Evolutionary conservation across 1,284 basidiomycete species (phyloP), one percentile per base, ranked within the genome.

Genomic region (Apiotrichum laibachii): DNA sequence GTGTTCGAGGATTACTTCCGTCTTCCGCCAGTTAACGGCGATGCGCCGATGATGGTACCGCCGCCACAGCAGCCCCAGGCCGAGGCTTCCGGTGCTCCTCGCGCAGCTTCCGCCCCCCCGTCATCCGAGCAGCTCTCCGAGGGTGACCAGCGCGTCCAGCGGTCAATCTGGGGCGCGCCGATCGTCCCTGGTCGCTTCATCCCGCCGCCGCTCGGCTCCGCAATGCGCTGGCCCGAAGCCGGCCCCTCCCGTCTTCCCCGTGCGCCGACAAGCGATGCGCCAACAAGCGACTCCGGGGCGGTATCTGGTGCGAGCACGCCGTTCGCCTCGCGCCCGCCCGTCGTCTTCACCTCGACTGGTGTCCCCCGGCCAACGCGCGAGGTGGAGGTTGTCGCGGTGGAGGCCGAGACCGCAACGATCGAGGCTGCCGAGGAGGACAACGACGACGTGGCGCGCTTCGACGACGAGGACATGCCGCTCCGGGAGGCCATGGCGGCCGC

Each of bases 381-480:
- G 26, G 26, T 12, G 40, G 19, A 35, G 10, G 51, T 10, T n/a
- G 43, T 11, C n/a, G 2, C 47, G 7, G 47, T 12, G n/a, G 47
- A 34, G 5, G 31, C n/a, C 13, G 47, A 34, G 9, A 33, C n/a
- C 13, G 45, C 7, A 15, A 9, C 19, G 5, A n/a, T 21, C n/a
- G 47, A 49, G 26, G 35, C 7, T 8, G 33, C 42, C 2, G 54
- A 59, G 22, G 54, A 47, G 33, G 44, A 22, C 8, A 42, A 37
- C 19, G 61, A 53, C 15, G 50, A 31, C 15, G 49, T 13, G 26
- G 71, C 87, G 34, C 88, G 88, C 21, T 26, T 40, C 13, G 58
- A 54, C 31, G 56, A 63, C 40, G 56, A 56, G 44, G 56, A 60
- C 37, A 40, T 54, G n/a, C 44, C 59, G 2, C 43, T 57, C 26